These are phyloP conservation scores for Zygnema cylindricum DNA, from an alignment of 139 green algal genomes.

Conservation along the genomic window DNA sequence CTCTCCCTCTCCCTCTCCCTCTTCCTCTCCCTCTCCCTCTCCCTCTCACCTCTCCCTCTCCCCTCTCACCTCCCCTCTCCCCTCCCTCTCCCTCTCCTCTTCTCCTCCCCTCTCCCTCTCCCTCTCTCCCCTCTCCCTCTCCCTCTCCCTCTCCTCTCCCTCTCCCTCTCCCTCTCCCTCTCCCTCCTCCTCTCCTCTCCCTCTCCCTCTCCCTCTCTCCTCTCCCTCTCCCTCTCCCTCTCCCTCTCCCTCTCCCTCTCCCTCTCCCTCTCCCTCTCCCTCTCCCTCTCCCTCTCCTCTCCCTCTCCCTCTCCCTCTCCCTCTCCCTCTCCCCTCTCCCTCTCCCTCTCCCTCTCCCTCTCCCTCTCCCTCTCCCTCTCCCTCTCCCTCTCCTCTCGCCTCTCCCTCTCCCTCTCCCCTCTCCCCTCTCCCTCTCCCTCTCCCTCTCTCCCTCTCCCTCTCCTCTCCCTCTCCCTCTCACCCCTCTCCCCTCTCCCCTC, in stretches of 20 bases:
- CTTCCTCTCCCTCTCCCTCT: no score
- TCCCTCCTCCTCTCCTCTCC: no score
- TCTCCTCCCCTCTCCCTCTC: no score
- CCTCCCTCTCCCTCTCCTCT: no score
- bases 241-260: not conserved
- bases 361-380: not conserved
- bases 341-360: not conserved
- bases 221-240: not conserved
- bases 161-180: no score
- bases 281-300: not conserved
- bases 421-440: not conserved
- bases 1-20: no score
- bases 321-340: not conserved
- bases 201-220: not conserved
- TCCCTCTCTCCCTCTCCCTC: not conserved
- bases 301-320: not conserved
- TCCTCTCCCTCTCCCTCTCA: conserved; percentile 6
- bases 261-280: conserved; percentile 19
- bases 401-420: not conserved
- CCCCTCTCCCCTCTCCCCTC: not conserved
- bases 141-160: no score
- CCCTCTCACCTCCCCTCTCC: no score
- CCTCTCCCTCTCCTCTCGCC: not conserved
- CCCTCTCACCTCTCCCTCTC: no score
- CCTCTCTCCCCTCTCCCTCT: no score